Percentiles rank a stretch among this genome's conserved stretches.
These are phyloP conservation scores for Ganoderma leucocontextum DNA, from an alignment of 1,284 basidiomycete genomes.

Conservation along the genomic window DNA sequence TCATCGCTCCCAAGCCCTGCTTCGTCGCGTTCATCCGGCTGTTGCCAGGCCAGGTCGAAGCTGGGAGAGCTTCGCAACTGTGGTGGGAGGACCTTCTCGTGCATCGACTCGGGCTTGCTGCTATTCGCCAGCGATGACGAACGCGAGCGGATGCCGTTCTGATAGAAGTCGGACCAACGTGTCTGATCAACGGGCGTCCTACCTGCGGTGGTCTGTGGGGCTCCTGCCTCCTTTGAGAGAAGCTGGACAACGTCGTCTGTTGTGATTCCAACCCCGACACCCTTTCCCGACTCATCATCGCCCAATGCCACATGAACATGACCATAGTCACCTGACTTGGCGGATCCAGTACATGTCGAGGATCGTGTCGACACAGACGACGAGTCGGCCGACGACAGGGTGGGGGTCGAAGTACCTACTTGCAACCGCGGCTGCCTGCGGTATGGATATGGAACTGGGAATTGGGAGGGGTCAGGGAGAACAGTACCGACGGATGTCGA, in stretches of 20 bases:
- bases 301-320: constrained; percentile 71
- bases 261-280: constrained; percentile 62
- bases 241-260: constrained; percentile 70
- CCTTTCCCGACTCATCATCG: constrained; percentile 61
- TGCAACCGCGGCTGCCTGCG: constrained; percentile 48
- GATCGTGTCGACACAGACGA: constrained; percentile 77
- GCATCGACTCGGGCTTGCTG: constrained; percentile 51
- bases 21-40: constrained; percentile 78
- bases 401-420: constrained; percentile 45
- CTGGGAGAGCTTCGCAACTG: constrained; percentile 66
- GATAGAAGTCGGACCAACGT: constrained; percentile 75
- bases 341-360: constrained; percentile 77
- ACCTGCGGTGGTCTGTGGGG: constrained; percentile 52
- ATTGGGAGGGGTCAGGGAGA: constrained; percentile 70
- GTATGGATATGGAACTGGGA: constrained; percentile 63
- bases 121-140: constrained; percentile 69
- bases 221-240: constrained; percentile 57
- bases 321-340: constrained; percentile 68
- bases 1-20: constrained; percentile 72
- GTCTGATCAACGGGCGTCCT: constrained; percentile 56
- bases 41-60: constrained; percentile 78
- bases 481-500: constrained; percentile 55
- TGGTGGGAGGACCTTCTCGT: constrained; percentile 48
- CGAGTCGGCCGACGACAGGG: constrained; percentile 72
- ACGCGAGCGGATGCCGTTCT: constrained; percentile 66